These are phyloP conservation scores for Ogataea hybrid DNA, from an alignment of 1,139 yeast species.

Conservation along the genomic window DNA sequence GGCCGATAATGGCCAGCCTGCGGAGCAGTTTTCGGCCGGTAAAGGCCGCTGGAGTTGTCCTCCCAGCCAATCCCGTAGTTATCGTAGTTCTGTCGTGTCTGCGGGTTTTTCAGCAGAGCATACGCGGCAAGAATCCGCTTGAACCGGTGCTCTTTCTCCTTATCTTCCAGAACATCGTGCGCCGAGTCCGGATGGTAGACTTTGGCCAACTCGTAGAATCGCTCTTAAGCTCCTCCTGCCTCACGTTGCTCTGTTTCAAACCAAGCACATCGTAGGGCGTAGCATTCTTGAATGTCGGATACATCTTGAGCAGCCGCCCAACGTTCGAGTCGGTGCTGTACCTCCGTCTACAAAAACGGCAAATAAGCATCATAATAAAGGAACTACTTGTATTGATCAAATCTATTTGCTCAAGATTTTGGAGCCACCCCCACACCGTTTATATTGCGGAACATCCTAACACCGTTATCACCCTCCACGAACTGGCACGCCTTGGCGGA, in stretches of 20 bases:
- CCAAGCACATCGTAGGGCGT: constrained; percentile 76
- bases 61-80: constrained; percentile 42
- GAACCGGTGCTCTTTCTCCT: constrained; percentile 57
- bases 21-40: constrained; percentile 19
- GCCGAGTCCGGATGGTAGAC: constrained; percentile 82
- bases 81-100: constrained; percentile 44
- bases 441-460: constrained; percentile 57
- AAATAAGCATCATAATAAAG: background rate
- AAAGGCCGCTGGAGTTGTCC: constrained; percentile 24
- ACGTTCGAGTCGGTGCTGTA: constrained; percentile 21
- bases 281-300: constrained; percentile 61
- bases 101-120: constrained; percentile 60
- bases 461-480: constrained; percentile 61
- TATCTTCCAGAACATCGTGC: constrained; percentile 33
- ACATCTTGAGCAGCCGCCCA: constrained; percentile 31
- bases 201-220: constrained; percentile 68
- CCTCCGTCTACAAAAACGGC: background rate
- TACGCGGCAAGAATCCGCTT: constrained; percentile 74
- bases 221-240: constrained; percentile 46
- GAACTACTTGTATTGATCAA: background rate
- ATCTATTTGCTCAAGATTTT: constrained; percentile 10
- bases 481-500: constrained; percentile 55
- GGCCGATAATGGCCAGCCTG: constrained; percentile 8
- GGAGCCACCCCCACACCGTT: constrained; percentile 47
- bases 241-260: constrained; percentile 38